Evolutionary conservation across 345 rosid species (phyloP), one percentile per base, ranked within the genome.

Genomic region (Syzygium grande): DNA sequence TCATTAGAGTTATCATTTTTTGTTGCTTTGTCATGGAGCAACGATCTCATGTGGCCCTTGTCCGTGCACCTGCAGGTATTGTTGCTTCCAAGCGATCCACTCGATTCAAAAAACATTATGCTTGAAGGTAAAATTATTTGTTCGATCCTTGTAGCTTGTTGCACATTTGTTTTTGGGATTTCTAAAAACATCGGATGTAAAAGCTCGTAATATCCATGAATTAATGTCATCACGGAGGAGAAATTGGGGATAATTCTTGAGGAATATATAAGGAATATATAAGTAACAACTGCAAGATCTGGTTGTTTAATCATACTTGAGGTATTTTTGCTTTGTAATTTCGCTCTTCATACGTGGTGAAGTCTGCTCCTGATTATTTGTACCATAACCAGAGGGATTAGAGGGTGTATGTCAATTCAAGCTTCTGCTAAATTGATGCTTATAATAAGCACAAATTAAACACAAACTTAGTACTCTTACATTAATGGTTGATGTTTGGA

Each of bases 61-160:
- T 34, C 87, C 17, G 83, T 14, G 83, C 88, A 25, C 84, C 89
- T 65, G 84, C 90, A 98, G 99, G 83, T 94, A 85, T 84, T 98
- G 85, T 92, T 98, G 85, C 95, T 98, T 91, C 99, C 99, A 23
- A 93, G 92, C 10, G 96, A 98, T 92, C 99, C 99, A 89, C 96
- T 95, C 84, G 99, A 98, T 94, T 95, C 96, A 84, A 95, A 96
- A 92, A 98, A 98, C 92, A 98, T 96, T 87, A 90, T 98, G 97
- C 98, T 98, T 86, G 99, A 98, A 98, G 99, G 99, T 98, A 93
- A 85, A 86, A 83, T 29, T 38, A 15, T 34, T 13, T 30, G 27
- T 65, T 85, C 5, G 5, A 79, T 86, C 84, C 41, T 52, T 41
- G 53, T 38, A 34, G 27, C 4, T 84, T 61, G 86, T 27, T 52